Evolutionary conservation across 768 basidiomycete genomes (phyloP), one percentile per base, ranked within the genome.

Genomic region (Plicaturopsis crispa): DNA sequence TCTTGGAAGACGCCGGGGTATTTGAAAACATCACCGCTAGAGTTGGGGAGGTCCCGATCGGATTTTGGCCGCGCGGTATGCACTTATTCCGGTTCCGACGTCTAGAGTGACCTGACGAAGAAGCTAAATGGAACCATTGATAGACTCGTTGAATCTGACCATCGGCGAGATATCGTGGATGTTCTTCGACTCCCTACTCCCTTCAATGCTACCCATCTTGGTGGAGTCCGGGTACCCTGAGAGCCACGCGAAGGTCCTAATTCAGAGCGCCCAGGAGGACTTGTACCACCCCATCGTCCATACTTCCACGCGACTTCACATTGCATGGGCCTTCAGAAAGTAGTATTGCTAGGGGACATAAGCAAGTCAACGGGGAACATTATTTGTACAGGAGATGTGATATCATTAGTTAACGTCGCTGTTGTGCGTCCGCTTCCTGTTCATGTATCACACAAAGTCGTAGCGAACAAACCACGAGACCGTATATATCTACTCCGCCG

Each of bases 121-220:
- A n/a, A n/a, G 28, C n/a, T n/a, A n/a, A n/a, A n/a, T n/a, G n/a
- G n/a, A n/a, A n/a, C n/a, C n/a, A n/a, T 26, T 34, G 42, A 16
- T 35, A 83, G 81, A 83, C 55, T 64, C 67, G 6, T 59, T 70
- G 37, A 63, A 72, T 24, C 66, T 83, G 24, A 80, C 77, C 17
- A 69, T 80, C 35, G 81, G 79, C 5, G 79, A 84, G 48, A 57
- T 84, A 14, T 77, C 80, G 28, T 84, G 82, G 82, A 75, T 82
- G 76, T 73, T 75, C 44, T 75, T 74, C 48, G 81, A 84, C 46
- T 64, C 73, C 17, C 66, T 83, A 44, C 61, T 84, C 24, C 78
- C 78, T 23, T 76, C 78, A 3, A 54, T 84, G 43, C 72, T 70
- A 38, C 78, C 78, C 12, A 62, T 80, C 28, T 72, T 83, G 51